These are phyloP conservation scores for Fusarium concolor DNA, from an alignment of 2,329 filamentous ascomycete genomes.

Conservation along the genomic window DNA sequence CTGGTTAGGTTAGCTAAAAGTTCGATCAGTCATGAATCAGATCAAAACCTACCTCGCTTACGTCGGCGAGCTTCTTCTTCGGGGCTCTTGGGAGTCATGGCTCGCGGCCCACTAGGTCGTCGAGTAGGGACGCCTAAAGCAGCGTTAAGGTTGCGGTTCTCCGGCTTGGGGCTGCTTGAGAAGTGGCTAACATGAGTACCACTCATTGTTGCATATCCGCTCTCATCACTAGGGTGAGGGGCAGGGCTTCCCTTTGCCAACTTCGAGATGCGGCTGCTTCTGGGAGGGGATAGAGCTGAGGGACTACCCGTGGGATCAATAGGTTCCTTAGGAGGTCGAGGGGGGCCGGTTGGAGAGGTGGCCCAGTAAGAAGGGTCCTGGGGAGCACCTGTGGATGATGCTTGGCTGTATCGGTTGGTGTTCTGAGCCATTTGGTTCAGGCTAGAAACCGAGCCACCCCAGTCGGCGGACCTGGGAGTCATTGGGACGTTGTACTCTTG, in stretches of 20 bases:
- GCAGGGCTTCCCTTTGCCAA: constrained; percentile 66
- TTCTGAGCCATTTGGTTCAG: constrained; percentile 64
- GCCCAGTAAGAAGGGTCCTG: constrained; percentile 59
- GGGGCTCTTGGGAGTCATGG: constrained; percentile 69
- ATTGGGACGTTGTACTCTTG: constrained; percentile 72
- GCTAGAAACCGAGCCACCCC: constrained; percentile 71
- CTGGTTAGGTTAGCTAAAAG: constrained; percentile 43
- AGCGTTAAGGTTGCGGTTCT: constrained; percentile 68
- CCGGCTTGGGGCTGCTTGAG: constrained; percentile 65
- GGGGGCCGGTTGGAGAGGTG: constrained; percentile 60
- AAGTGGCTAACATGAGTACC: constrained; percentile 62
- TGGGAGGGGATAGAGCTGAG: constrained; percentile 30
- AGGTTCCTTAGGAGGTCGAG: constrained; percentile 72
- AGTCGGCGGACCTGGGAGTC: constrained; percentile 71
- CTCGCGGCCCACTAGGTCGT: constrained; percentile 68
- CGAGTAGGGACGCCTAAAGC: constrained; percentile 64
- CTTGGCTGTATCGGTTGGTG: constrained; percentile 62
- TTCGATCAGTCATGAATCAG: background rate
- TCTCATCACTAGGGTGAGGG: constrained; percentile 67
- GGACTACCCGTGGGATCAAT: constrained; percentile 58
- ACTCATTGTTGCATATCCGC: constrained; percentile 63
- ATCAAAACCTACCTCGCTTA: constrained; percentile 65
- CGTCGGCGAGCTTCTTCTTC: constrained; percentile 62
- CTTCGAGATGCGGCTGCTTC: constrained; percentile 61
- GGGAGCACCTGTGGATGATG: constrained; percentile 50